Evolutionary conservation across 2,329 filamentous ascomycete species (phyloP), one percentile per base, ranked within the genome.

Genomic region (Hymenoscyphus salicellus): DNA sequence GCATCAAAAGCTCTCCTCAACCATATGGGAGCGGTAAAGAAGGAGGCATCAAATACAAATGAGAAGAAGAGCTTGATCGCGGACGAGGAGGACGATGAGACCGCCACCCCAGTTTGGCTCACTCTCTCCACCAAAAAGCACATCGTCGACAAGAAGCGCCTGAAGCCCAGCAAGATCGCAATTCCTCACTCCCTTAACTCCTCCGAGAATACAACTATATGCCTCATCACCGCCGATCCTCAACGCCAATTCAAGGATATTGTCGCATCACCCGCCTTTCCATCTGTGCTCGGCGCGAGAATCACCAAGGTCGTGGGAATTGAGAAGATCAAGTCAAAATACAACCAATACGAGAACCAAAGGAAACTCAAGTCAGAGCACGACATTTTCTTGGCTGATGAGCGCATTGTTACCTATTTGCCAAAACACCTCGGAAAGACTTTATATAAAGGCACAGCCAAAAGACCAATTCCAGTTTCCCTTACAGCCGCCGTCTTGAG

Each of bases 381-480:
- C 78, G 95, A 98, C 76, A 81, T 98, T 63, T 98, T 99, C 81
- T 84, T 99, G 64, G 94, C 91, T 61, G 95, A 99, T 77, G 91
- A 97, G 75, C 85, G 95, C 58, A 90, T 99, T 72, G 82, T 89
- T 74, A 88, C 85, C 76, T 80, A 83, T 32, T 83, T 98, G 65
- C 92, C 93, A 63, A 85, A 86, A 69, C 82, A 88, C 2, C 86
- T 99, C 14, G 95, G 94, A 72, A 98, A 97, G 81, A 89, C 89
- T 1, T 98, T 99, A 78, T 98, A 95, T 85, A 90, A 93, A 81
- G 84, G 81, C 63, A 91, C 89, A 2, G 79, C 80, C 68, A 98
- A 98, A 84, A 85, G 94, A 46, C 95, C 95, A 10, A 87, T 99
- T 65, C 93, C 95, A 30, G 85, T 98, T 43, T 82, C 84, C 55